phyloP scores from a whole-genome alignment of 2,329 filamentous ascomycete genomes.

The Phialocephala subalpina region DNA sequence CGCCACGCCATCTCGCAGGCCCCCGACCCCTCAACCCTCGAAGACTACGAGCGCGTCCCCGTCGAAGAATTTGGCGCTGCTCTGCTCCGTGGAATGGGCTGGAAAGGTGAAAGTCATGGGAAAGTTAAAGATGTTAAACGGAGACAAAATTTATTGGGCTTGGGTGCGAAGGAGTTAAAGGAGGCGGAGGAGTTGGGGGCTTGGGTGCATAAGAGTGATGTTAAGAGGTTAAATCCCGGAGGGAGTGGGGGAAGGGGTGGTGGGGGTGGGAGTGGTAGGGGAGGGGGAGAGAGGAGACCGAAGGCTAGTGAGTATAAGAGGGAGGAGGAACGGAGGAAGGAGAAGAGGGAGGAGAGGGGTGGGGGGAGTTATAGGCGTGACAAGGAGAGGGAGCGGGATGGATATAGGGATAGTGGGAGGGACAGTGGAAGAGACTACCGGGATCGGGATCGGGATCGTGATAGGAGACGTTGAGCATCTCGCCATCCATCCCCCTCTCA shows the following conservation, averaged over 20 bases:
- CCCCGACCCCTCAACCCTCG: constrained; percentile 78
- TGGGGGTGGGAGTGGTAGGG: constrained; percentile 51
- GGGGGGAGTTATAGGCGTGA: constrained; percentile 45
- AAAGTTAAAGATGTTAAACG: constrained; percentile 73
- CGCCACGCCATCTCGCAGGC: constrained; percentile 73
- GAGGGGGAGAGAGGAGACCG: constrained; percentile 51
- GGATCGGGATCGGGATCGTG: constrained; percentile 36
- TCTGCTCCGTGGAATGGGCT: constrained; percentile 91
- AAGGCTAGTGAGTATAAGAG: constrained; percentile 47
- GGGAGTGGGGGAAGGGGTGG: constrained; percentile 45
- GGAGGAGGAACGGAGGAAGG: constrained; percentile 39
- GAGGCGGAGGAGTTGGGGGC: constrained; percentile 77
- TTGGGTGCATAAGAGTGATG: constrained; percentile 77
- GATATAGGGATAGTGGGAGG: constrained; percentile 38
- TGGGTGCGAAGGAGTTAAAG: constrained; percentile 85
- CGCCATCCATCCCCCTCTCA: too few relatives aligned
- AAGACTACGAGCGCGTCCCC: constrained; percentile 87
- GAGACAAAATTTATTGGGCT: constrained; percentile 82
- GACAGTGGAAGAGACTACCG: constrained; percentile 43
- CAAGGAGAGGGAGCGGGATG: constrained; percentile 43
- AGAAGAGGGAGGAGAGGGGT: constrained; percentile 37
- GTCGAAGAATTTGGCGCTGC: constrained; percentile 96
- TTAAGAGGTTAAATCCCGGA: constrained; percentile 53
- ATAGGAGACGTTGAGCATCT: constrained; percentile 25
- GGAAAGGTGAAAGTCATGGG: constrained; percentile 72